Evolutionary conservation across 768 basidiomycete species (phyloP), one percentile per base, ranked within the genome.

Genomic region (Lactarius quietus): DNA sequence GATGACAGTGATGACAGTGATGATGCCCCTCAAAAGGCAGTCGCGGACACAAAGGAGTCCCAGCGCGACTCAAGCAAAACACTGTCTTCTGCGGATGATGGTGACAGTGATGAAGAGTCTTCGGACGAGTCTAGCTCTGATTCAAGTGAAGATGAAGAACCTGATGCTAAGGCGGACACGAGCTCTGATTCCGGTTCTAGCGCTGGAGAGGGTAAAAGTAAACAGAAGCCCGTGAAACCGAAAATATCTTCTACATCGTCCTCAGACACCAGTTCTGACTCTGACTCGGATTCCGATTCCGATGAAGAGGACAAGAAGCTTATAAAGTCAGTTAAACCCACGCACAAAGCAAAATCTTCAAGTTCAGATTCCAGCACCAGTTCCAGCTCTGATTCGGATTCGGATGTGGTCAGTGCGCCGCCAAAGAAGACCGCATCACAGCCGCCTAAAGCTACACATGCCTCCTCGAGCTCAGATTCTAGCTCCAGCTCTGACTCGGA

Each of bases 401-500:
- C 48, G 35, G 36, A 36, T 39, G 52, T 51, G 14, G 45, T 51
- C 43, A 31, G 29, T 41, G 26, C 23, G 8, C 41, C 28, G 28
- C 38, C 43, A 59, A 57, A 45, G 52, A 15, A 58, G 23, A 67
- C 64, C 52, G 64, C 56, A 58, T 26, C 51, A 36, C 26, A 33
- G 33, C 33, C 33, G 23, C n/a, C n/a, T 3, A 38, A 57, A 26
- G 36, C 59, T 15, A 67, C 71, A 35, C 48, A 61, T 23, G 43
- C 68, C 26, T 65, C 69, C 12, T 71, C 72, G 7, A 60, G 56
- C 63, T 72, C 75, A 28, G 68, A 61, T 61, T 70, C 68, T 41
- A 70, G 72, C 67, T 72, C 73, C 12, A 63, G 63, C 33, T 75
- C 76, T 17, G 68, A 73, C 45, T 75, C 76, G 15, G 73, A 73